Evolutionary conservation across 208 protist genomes (phyloP).

Genomic region (Leishmania tropica): DNA sequence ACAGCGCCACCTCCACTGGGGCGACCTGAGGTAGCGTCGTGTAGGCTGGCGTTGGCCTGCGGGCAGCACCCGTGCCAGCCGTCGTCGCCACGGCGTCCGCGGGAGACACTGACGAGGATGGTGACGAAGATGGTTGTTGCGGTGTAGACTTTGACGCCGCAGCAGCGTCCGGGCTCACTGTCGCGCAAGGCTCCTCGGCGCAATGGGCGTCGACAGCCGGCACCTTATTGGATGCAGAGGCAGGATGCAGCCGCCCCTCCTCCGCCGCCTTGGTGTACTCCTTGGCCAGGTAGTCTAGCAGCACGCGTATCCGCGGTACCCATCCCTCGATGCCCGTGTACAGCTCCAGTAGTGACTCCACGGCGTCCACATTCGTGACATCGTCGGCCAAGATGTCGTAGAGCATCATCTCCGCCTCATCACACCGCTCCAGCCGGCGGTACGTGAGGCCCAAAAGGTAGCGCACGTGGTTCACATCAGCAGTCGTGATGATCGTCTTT

Average conservation of each 20-base stretch:
- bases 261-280: conserved; percentile 23
- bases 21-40: conserved; percentile 16
- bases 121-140: neutral
- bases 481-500: conserved; percentile 36
- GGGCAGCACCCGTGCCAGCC: neutral
- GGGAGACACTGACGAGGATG: neutral
- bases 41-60: neutral
- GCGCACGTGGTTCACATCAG: conserved; percentile 72
- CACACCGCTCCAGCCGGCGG: conserved; percentile 49
- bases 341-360: conserved; percentile 80
- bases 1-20: conserved; percentile 48
- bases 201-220: neutral
- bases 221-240: neutral
- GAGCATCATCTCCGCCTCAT: conserved; percentile 41
- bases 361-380: conserved; percentile 58
- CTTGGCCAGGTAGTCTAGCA: conserved; percentile 56
- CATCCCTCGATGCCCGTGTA: conserved; percentile 53
- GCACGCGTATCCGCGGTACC: conserved; percentile 37
- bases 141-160: neutral
- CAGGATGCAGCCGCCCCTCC: conserved; percentile 18
- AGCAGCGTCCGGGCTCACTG: neutral
- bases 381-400: conserved; percentile 56
- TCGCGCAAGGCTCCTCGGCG: neutral
- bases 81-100: neutral
- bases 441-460: conserved; percentile 69